Evolutionary conservation across 208 protist genomes (phyloP).

Genomic region (Leptomonas pyrrhocoris): DNA sequence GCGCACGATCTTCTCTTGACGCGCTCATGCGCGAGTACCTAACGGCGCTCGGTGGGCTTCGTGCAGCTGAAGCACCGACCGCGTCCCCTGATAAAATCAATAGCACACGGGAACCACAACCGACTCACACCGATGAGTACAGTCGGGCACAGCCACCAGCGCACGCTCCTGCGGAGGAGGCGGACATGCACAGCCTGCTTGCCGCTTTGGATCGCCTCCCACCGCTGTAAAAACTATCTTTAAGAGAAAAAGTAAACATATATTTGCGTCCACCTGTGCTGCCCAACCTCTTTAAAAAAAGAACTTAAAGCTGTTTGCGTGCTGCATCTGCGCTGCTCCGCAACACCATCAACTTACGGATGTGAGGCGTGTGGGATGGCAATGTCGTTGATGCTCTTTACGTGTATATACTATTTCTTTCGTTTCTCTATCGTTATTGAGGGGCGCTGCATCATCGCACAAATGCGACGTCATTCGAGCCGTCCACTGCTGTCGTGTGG

Average conservation of each 20-base stretch:
- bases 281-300: background rate
- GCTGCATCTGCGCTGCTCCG: too few species aligned
- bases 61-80: background rate
- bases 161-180: background rate
- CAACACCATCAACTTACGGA: too few species aligned
- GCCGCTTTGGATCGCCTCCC: slow-evolving; percentile 6
- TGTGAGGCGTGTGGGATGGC: too few species aligned
- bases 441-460: too few species aligned
- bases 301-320: background rate
- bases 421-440: too few species aligned
- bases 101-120: background rate
- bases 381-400: too few species aligned
- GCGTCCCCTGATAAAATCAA: background rate
- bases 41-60: slow-evolving; percentile 26
- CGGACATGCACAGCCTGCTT: slow-evolving; percentile 6
- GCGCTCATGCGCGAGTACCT: slow-evolving; percentile 52
- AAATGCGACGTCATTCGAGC: too few species aligned
- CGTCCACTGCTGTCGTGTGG: too few species aligned
- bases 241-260: background rate
- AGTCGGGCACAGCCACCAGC: background rate
- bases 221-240: background rate
- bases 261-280: too few species aligned
- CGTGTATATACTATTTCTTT: too few species aligned
- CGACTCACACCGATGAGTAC: background rate
- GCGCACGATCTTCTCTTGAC: slow-evolving; percentile 23